A percentile compares a stretch with the other conserved stretches of the same genome.
Evolutionary conservation across 139 green algal species (phyloP).

Genomic region (Pedinophyceae sp.): DNA sequence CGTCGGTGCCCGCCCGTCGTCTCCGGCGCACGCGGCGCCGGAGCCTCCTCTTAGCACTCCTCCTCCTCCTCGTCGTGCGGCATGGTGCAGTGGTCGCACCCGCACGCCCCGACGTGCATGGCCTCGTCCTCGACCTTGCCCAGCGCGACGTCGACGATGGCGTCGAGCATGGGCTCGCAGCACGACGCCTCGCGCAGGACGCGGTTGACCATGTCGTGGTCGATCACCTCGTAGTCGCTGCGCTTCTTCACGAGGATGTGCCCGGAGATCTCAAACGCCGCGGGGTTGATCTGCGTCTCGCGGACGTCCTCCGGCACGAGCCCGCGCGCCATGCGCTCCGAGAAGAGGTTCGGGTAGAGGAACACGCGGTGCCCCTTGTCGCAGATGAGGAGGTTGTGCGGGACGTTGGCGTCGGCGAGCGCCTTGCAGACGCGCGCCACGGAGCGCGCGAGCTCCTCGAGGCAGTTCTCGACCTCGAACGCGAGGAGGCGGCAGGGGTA

Average conservation of each 20-base stretch:
- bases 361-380: constrained; percentile 79
- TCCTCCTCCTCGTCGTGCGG: too few relatives aligned
- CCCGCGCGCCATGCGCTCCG: constrained; percentile 51
- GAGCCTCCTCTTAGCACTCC: too few relatives aligned
- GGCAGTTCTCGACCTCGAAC: constrained; percentile 50
- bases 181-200: constrained; percentile 52
- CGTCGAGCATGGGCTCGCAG: constrained; percentile 27
- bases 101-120: too few relatives aligned
- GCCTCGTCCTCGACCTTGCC: too few relatives aligned
- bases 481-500: constrained; percentile 81
- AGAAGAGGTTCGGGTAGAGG: constrained; percentile 67
- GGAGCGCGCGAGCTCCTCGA: constrained; percentile 40
- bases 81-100: too few relatives aligned
- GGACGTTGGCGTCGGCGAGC: constrained; percentile 62
- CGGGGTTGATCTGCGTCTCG: constrained; percentile 76
- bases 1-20: too few relatives aligned
- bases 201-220: constrained; percentile 35
- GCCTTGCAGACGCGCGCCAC: constrained; percentile 40
- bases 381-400: constrained; percentile 92
- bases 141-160: constrained; percentile 19
- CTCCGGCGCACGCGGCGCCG: too few relatives aligned
- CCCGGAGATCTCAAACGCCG: constrained; percentile 86
- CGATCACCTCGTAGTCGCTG: constrained; percentile 61
- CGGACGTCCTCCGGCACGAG: constrained; percentile 29
- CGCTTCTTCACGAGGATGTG: constrained; percentile 89